These are phyloP conservation scores for Paramecium primaurelia DNA, from an alignment of 73 alveolate species.

Conservation along the genomic window DNA sequence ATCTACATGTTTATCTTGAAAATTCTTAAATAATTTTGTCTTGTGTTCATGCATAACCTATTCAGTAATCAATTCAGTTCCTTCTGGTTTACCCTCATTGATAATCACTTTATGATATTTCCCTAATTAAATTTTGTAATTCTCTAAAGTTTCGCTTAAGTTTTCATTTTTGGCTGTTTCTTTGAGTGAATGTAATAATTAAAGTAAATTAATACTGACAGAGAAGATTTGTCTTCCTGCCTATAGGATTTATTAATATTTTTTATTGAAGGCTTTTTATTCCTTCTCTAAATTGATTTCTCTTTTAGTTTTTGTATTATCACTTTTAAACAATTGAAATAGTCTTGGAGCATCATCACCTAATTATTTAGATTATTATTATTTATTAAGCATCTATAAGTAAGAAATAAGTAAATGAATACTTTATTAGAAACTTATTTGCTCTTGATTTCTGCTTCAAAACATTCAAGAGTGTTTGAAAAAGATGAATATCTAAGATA, in stretches of 20 bases:
- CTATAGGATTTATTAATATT: constrained; percentile 82
- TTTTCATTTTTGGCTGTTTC: constrained; percentile 87
- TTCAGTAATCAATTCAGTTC: constrained; percentile 81
- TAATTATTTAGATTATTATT: constrained; percentile 47
- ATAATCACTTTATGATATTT: constrained; percentile 94
- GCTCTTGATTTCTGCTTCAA: constrained; percentile 86
- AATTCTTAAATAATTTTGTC: constrained; percentile 85
- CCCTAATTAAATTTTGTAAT: constrained; percentile 92
- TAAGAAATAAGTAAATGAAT: not conserved
- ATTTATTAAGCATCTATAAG: constrained; percentile 49
- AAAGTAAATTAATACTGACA: constrained; percentile 84
- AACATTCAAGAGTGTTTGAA: constrained; percentile 84
- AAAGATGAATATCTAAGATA: constrained; percentile 77
- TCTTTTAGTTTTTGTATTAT: constrained; percentile 78
- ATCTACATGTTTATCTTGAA: constrained; percentile 81
- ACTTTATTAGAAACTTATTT: constrained; percentile 60
- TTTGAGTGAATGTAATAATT: constrained; percentile 83
- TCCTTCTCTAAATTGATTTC: constrained; percentile 89
- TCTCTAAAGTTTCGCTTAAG: constrained; percentile 89
- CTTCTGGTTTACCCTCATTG: constrained; percentile 88
- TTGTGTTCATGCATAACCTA: constrained; percentile 95
- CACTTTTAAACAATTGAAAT: constrained; percentile 78
- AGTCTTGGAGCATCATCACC: constrained; percentile 81
- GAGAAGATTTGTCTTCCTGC: constrained; percentile 92
- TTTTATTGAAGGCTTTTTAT: constrained; percentile 76